Conservation (phyloP, 2,329 filamentous ascomycete genomes). For the Thelonectria blattea region DNA sequence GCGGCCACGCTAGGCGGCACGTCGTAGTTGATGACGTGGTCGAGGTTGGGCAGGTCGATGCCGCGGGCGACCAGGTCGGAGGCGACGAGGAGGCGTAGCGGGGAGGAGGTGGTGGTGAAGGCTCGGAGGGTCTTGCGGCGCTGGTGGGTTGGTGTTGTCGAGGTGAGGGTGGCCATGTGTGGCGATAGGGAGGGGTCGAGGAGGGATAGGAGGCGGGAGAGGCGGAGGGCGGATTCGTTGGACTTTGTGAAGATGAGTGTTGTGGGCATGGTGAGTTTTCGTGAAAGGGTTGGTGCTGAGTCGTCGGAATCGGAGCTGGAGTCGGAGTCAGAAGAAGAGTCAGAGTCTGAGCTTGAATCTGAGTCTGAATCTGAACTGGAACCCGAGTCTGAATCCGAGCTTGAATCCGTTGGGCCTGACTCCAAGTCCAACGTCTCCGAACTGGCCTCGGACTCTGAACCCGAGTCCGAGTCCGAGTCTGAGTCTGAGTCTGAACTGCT, state of each 20-base stretch:
- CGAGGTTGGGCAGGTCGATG: constrained; percentile 79
- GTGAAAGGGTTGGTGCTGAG: constrained; percentile 21
- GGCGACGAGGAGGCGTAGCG: constrained; percentile 78
- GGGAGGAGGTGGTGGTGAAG: constrained; percentile 71
- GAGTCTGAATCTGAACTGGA: constrained; percentile 34
- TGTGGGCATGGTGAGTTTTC: constrained; percentile 44
- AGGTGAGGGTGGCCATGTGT: constrained; percentile 74
- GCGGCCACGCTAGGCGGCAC: constrained; percentile 79
- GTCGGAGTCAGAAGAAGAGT: constrained; percentile 37
- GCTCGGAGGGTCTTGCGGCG: constrained; percentile 70
- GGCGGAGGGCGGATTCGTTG: constrained; percentile 84
- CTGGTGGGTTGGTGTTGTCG: constrained; percentile 74
- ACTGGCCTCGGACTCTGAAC: constrained; percentile 35
- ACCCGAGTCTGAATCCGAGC: constrained; percentile 39
- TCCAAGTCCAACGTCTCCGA: constrained; percentile 16
- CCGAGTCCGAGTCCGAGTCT: constrained; percentile 37
- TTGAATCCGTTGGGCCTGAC: constrained; percentile 20
- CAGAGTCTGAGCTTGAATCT: constrained; percentile 35
- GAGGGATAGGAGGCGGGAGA: constrained; percentile 78
- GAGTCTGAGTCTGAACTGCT: constrained; percentile 36
- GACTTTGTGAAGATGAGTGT: constrained; percentile 89
- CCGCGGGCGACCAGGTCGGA: constrained; percentile 94
- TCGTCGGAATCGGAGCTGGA: constrained; percentile 40
- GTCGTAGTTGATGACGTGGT: constrained; percentile 93
- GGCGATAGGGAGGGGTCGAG: constrained; percentile 64